Base-by-base conservation (phyloP, 2,329 filamentous ascomycete species). In the Pseudogymnoascus sp. region DNA sequence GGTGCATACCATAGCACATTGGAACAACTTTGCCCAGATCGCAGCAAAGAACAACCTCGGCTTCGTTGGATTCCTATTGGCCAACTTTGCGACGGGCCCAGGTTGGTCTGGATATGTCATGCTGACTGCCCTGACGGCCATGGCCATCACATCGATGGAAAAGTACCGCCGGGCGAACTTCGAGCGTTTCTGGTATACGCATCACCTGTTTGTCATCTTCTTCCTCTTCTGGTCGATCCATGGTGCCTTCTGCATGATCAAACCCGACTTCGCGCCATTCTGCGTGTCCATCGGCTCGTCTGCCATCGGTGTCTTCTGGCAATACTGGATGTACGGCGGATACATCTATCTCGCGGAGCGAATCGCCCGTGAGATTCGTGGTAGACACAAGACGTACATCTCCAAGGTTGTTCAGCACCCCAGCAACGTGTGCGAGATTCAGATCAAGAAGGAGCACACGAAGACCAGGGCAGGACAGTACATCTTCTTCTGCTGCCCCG, bases 151-250 rank as follows among this genome's bases (percentile, higher is more conserved):
- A 0, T 90, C 89, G 7, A 78, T 89, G 12, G 89, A 93, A 75
- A 90, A 89, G 77, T 84, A 85, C 8, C 82, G 89, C 58, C 84
- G 89, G 60, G 87, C 87, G 64, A 92, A 94, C 76, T 93, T 90
- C 72, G 90, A 93, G 74, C 87, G 89, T 25, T 95, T 94, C 79
- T 95, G 90, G 90, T 92, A 91, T 74, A 90, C 88, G 1, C 90
- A 95, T 75, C 90, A 94, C 76, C 82, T 94, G 72, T 94, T 94
- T 73, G 84, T 93, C 74, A 70, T 93, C 65, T 94, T 94, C 81
- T 94, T 94, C 78, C 79, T 93, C 67, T 92, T 94, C 79, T 94
- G 90, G 89, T 86, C 89, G n/a, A 82, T 93, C 69, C 90, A 95
- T 74, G 90, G 90, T 62, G 88, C 88, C 25, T 94, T 91, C 77